Conservation (phyloP, 768 basidiomycete genomes). For the Melanogaster broomeanus region DNA sequence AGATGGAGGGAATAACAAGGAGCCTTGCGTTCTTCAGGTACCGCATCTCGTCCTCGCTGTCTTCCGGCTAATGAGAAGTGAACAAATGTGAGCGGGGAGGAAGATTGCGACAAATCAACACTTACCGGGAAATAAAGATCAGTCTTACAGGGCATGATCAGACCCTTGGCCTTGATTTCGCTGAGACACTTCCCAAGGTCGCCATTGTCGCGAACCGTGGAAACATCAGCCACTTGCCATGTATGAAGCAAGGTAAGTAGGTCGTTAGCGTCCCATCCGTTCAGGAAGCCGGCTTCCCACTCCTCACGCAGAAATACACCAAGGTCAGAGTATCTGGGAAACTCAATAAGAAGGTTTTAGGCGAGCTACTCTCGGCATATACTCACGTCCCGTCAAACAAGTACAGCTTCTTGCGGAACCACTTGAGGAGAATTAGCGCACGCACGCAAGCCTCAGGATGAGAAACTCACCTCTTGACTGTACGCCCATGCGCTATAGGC, state of each 20-base stretch:
- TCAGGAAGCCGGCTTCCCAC: conserved; percentile 50
- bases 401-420: conserved; percentile 52
- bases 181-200: conserved; percentile 41
- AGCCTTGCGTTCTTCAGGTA: conserved; percentile 44
- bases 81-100: not conserved
- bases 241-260: conserved; percentile 49
- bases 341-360: not conserved
- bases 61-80: conserved; percentile 51
- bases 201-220: conserved; percentile 43
- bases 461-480: conserved; percentile 46
- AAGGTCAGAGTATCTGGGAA: conserved; percentile 44
- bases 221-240: conserved; percentile 52
- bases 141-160: conserved; percentile 61
- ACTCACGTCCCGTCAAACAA: conserved; percentile 43
- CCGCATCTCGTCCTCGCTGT: conserved; percentile 48
- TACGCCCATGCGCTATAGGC: conserved; percentile 63
- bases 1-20: conserved; percentile 53
- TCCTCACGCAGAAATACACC: conserved; percentile 50
- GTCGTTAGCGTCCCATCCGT: conserved; percentile 56
- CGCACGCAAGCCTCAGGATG: not conserved
- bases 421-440: conserved; percentile 34
- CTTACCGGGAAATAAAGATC: conserved; percentile 58
- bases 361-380: not conserved
- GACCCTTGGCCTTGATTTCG: conserved; percentile 49
- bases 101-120: not conserved